Base-by-base conservation (phyloP, 208 protist genomes). In the Acanthamoeba culbertsoni region DNA sequence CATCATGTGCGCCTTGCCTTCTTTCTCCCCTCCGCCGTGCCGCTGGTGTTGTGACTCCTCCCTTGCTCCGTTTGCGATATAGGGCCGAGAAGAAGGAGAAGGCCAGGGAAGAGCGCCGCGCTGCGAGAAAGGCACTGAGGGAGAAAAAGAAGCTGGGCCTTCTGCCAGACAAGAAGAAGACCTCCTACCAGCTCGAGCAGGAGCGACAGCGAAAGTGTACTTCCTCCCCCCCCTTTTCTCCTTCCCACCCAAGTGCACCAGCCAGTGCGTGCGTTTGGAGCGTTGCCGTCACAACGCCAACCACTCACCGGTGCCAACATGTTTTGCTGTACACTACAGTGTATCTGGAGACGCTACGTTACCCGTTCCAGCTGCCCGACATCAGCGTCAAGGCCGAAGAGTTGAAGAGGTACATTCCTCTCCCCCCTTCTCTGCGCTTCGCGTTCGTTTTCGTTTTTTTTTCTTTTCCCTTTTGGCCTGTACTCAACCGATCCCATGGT, bases 71-170 rank as follows among this genome's bases (percentile, higher is more conserved):
- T 4, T 63, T n/a, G n/a, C n/a, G 51, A 42, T 75, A 35, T 18
- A 82, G 71, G 35, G 20, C n/a, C 7, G 71, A 45, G 71, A 45
- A 82, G 40, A 26, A 51, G 71, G 16, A 28, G 71, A 10, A 82
- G 40, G 51, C 5, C 23, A 82, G 51, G 71, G 23, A 40, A 18
- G 71, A 45, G 71, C 43, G 42, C 20, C 40, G 8, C 20, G 82
- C 82, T 2, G 33, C 31, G 6, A 57, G 26, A n/a, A 90, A 59
- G 48, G 55, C 28, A 7, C 12, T 62, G 20, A 90, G 45, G 82
- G 48, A 90, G n/a, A 90, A 63, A 51, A 90, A 65, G 35, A 90
- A 42, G 82, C 48, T 48, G 35, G 82, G 82, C 55, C 82, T 90
- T 57, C 43, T 90, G 37, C 82, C 82, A 16, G 20, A 7, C 6